phyloP scores from a whole-genome alignment of 345 rosid species.

The Populus alba region DNA sequence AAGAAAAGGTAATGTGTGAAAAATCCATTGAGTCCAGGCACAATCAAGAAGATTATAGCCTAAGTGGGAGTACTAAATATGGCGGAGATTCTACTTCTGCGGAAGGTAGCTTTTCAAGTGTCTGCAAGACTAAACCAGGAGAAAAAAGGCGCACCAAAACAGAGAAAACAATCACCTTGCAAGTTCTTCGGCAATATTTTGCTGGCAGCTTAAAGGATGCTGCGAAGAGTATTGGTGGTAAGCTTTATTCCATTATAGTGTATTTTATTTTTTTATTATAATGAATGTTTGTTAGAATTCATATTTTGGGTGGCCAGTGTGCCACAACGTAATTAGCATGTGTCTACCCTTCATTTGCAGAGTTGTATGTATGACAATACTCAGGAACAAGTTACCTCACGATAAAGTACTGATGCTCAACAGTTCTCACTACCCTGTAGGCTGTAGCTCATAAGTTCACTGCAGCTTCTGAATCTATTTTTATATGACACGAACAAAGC shows the following conservation, averaged over 20 bases:
- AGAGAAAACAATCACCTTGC: constrained; percentile 67
- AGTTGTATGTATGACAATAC: neutral
- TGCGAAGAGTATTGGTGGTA: constrained; percentile 87
- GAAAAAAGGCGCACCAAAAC: constrained; percentile 63
- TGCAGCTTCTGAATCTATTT: neutral
- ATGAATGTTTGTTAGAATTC: neutral
- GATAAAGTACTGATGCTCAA: neutral
- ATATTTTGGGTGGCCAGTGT: neutral
- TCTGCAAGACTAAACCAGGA: constrained; percentile 30
- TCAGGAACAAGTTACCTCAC: neutral
- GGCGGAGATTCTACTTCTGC: constrained; percentile 40
- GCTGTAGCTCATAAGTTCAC: neutral
- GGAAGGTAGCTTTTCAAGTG: constrained; percentile 46
- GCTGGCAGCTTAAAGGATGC: constrained; percentile 95
- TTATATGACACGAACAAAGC: neutral
- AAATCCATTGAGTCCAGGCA: constrained; percentile 25
- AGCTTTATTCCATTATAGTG: constrained; percentile 23
- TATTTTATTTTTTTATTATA: neutral
- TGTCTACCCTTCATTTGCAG: neutral
- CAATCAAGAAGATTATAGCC: constrained; percentile 27
- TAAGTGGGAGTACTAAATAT: constrained; percentile 38
- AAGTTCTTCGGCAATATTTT: constrained; percentile 70
- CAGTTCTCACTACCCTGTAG: neutral
- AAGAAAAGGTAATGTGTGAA: constrained; percentile 24
- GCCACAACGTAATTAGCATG: neutral